Conservation (phyloP, 1,284 basidiomycete species). For the Golubevia sp. region DNA sequence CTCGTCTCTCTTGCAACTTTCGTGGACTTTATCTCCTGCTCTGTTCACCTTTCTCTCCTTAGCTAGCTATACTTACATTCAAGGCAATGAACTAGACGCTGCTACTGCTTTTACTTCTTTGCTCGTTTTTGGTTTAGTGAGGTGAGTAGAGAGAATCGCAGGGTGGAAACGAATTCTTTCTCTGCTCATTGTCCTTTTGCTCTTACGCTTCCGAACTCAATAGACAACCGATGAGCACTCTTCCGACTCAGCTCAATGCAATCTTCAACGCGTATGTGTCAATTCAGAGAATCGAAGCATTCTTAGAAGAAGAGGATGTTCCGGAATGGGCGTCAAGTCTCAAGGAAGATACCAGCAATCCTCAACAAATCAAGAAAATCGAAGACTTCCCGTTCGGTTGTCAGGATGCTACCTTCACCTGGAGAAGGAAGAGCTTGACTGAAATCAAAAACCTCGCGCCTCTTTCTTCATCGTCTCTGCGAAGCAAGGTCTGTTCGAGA, state of each 20-base stretch:
- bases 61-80: slow-evolving; percentile 27
- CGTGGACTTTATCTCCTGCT: slow-evolving; percentile 22
- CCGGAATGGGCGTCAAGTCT: slow-evolving; percentile 72
- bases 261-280: slow-evolving; percentile 72
- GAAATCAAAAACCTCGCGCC: background rate
- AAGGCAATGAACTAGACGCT: slow-evolving; percentile 22
- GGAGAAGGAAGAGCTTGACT: slow-evolving; percentile 66
- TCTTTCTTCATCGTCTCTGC: background rate
- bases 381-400: slow-evolving; percentile 68
- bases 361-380: slow-evolving; percentile 6
- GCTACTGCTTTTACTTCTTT: slow-evolving; percentile 36
- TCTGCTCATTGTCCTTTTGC: too few relatives aligned
- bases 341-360: slow-evolving; percentile 60
- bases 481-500: too few relatives aligned
- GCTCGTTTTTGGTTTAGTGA: slow-evolving; percentile 36
- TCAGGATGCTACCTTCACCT: slow-evolving; percentile 71
- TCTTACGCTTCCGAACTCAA: too few relatives aligned
- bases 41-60: slow-evolving; percentile 28
- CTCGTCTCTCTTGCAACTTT: background rate
- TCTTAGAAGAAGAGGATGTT: slow-evolving; percentile 81
- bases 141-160: slow-evolving; percentile 2
- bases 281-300: slow-evolving; percentile 78
- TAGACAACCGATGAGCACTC: slow-evolving; percentile 19
- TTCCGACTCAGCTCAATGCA: slow-evolving; percentile 30
- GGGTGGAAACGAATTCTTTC: too few relatives aligned